Percentiles rank a stretch among this genome's conserved stretches.
phyloP scores from a whole-genome alignment of 2,329 filamentous ascomycete genomes.

The Microsporum canis region DNA sequence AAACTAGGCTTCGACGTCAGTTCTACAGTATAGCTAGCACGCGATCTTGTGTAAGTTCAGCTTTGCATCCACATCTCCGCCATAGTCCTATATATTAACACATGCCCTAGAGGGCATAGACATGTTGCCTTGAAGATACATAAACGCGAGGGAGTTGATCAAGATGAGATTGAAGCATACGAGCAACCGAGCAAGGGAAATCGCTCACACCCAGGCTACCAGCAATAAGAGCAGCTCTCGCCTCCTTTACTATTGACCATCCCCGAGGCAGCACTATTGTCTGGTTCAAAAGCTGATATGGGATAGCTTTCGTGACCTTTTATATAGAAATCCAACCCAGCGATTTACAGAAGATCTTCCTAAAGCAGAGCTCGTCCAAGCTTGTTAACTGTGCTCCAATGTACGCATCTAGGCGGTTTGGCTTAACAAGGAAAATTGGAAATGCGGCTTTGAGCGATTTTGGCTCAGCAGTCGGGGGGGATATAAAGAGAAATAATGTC shows the following conservation, averaged over 20 bases:
- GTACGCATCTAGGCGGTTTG: slow-evolving; percentile 19
- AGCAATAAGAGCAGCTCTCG: no score
- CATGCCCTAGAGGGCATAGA: no score
- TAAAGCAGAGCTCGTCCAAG: not conserved
- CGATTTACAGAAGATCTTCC: not conserved
- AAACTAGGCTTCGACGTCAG: no score
- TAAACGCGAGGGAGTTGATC: not conserved
- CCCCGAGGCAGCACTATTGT: no score
- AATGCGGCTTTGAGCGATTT: slow-evolving; percentile 29
- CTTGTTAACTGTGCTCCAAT: not conserved
- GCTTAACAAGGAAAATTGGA: slow-evolving; percentile 24
- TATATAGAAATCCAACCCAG: not conserved
- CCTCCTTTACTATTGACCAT: no score
- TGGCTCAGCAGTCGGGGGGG: slow-evolving; percentile 27
- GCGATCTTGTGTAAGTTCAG: no score
- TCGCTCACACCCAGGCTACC: no score
- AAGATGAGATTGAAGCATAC: not conserved
- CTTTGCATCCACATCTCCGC: no score
- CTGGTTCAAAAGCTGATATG: no score
- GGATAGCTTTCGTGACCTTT: not conserved
- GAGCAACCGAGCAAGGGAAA: no score
- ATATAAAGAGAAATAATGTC: slow-evolving; percentile 32
- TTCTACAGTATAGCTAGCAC: no score
- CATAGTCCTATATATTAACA: no score
- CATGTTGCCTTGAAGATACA: not conserved